These are phyloP conservation scores for Xylaria acuta DNA, from an alignment of 495 filamentous ascomycete genomes.

Conservation along the genomic window DNA sequence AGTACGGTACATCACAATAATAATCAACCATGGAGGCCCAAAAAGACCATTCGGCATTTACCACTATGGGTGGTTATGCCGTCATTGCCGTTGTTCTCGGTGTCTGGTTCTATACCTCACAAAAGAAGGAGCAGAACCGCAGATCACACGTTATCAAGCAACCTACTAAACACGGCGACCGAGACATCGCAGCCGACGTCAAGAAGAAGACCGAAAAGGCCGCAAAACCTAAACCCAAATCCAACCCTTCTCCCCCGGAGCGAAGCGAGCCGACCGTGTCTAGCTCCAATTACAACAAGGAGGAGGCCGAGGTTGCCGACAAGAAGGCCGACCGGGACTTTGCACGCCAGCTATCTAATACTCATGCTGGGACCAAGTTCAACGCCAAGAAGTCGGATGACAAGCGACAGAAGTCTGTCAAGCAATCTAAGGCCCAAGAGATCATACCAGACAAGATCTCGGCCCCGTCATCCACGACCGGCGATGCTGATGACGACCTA, in stretches of 20 bases:
- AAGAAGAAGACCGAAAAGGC: conserved; percentile 43
- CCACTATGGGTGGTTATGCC: conserved; percentile 62
- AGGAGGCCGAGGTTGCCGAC: conserved; percentile 42
- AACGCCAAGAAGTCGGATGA: conserved; percentile 62
- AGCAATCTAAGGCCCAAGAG: conserved; percentile 59
- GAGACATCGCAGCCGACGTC: conserved; percentile 37
- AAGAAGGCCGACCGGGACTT: conserved; percentile 74
- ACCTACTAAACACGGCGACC: conserved; percentile 36
- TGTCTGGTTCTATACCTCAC: conserved; percentile 36
- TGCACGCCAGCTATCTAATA: conserved; percentile 69
- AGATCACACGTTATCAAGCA: conserved; percentile 39
- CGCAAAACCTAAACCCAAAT: conserved; percentile 39
- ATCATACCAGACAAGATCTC: conserved; percentile 51
- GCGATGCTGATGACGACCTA: conserved; percentile 83
- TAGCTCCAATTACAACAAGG: conserved; percentile 33
- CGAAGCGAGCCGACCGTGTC: conserved; percentile 28
- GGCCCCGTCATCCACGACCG: conserved; percentile 74
- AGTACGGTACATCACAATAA: conserved; percentile 1
- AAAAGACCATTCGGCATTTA: conserved; percentile 42
- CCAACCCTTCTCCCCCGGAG: conserved; percentile 32
- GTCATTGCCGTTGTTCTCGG: conserved; percentile 60
- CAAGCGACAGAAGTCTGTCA: conserved; percentile 65
- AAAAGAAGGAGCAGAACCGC: conserved; percentile 51
- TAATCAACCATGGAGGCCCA: conserved; percentile 48
- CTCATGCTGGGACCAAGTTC: conserved; percentile 68